Evolutionary conservation across 768 basidiomycete genomes (phyloP).

Genomic region (Amanita brunnescens): DNA sequence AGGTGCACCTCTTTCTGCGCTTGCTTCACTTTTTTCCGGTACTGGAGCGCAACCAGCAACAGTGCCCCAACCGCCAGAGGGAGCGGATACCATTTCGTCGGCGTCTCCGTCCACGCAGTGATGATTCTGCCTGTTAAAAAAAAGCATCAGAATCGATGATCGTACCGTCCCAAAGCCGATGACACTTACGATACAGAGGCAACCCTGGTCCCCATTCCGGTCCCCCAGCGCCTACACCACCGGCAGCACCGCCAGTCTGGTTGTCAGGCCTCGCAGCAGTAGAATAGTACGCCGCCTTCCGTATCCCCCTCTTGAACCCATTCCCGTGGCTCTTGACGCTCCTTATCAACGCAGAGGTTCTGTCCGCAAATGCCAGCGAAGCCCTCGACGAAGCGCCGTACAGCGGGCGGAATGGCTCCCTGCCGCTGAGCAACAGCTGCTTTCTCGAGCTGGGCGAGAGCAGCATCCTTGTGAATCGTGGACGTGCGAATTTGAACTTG

Average conservation of each 20-base stretch:
- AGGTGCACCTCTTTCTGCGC: slow-evolving; percentile 59
- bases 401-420: slow-evolving; percentile 31
- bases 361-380: slow-evolving; percentile 37
- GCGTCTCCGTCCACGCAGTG: slow-evolving; percentile 77
- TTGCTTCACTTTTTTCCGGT: slow-evolving; percentile 47
- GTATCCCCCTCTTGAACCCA: slow-evolving; percentile 26
- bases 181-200: slow-evolving; percentile 45
- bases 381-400: slow-evolving; percentile 37
- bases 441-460: slow-evolving; percentile 48
- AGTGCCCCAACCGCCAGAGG: slow-evolving; percentile 86
- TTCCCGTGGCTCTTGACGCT: slow-evolving; percentile 29
- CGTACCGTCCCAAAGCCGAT: too few relatives aligned
- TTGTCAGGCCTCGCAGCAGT: neutral
- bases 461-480: slow-evolving; percentile 31
- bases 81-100: slow-evolving; percentile 93
- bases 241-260: slow-evolving; percentile 12
- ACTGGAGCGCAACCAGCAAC: slow-evolving; percentile 74
- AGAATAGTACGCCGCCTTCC: slow-evolving; percentile 15
- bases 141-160: too few relatives aligned
- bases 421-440: slow-evolving; percentile 40
- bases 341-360: slow-evolving; percentile 38
- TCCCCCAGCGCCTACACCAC: slow-evolving; percentile 16
- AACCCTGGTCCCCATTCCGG: slow-evolving; percentile 19
- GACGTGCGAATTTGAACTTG: slow-evolving; percentile 4
- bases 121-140: slow-evolving; percentile 48